Evolutionary conservation across 1,139 yeast species (phyloP).

Genomic region (Torulaspora globosa): DNA sequence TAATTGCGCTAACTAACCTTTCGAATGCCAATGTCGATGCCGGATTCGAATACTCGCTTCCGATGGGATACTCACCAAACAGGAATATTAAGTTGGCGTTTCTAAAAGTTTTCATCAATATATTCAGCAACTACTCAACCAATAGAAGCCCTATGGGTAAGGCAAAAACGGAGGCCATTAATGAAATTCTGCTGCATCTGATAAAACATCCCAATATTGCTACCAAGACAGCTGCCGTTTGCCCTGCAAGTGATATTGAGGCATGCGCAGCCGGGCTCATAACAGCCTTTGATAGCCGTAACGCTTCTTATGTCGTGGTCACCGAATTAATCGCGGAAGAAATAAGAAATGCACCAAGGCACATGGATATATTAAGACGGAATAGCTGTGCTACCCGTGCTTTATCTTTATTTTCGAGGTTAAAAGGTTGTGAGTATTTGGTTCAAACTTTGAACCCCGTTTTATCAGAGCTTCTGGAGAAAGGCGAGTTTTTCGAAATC

Average conservation of each 20-base stretch:
- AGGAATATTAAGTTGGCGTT: slow-evolving; percentile 64
- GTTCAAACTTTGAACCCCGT: slow-evolving; percentile 53
- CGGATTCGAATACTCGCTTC: slow-evolving; percentile 72
- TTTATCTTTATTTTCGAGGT: slow-evolving; percentile 65
- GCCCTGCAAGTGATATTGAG: slow-evolving; percentile 68
- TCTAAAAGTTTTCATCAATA: slow-evolving; percentile 70
- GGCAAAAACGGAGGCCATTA: slow-evolving; percentile 36
- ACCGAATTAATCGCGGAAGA: slow-evolving; percentile 58
- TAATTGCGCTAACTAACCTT: slow-evolving; percentile 62
- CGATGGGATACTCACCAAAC: slow-evolving; percentile 73
- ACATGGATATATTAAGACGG: slow-evolving; percentile 71
- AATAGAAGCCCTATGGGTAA: slow-evolving; percentile 29
- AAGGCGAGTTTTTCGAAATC: slow-evolving; percentile 59
- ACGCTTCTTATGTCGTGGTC: slow-evolving; percentile 53
- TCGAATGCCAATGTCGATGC: slow-evolving; percentile 71
- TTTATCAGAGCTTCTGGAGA: slow-evolving; percentile 46
- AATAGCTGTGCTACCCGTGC: slow-evolving; percentile 80
- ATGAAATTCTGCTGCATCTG: slow-evolving; percentile 23
- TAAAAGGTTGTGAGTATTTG: slow-evolving; percentile 60
- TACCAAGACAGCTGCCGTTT: slow-evolving; percentile 41
- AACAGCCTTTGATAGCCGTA: slow-evolving; percentile 54
- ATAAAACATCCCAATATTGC: slow-evolving; percentile 36
- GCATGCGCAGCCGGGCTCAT: slow-evolving; percentile 68
- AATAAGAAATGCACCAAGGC: slow-evolving; percentile 53
- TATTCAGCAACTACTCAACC: slow-evolving; percentile 46